Evolutionary conservation across 2,329 filamentous ascomycete genomes (phyloP).

Genomic region (Trichoderma guizhouense): DNA sequence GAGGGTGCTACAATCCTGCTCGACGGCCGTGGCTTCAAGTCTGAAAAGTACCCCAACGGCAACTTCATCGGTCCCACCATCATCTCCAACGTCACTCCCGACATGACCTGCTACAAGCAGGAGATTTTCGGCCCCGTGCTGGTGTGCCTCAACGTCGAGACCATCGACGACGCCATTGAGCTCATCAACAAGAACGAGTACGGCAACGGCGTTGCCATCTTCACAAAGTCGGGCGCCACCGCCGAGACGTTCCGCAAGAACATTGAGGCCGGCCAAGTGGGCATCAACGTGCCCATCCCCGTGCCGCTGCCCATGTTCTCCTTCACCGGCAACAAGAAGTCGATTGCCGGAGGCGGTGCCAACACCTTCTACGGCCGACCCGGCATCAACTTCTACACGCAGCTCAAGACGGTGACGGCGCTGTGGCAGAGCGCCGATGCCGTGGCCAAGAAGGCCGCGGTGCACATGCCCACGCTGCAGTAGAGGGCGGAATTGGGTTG

Average conservation of each 20-base stretch:
- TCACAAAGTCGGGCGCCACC: conserved; percentile 73
- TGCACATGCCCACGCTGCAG: conserved; percentile 69
- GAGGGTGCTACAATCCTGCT: conserved; percentile 81
- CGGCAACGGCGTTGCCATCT: conserved; percentile 82
- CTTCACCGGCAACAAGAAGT: conserved; percentile 81
- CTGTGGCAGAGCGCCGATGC: conserved; percentile 87
- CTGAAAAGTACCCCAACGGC: conserved; percentile 75
- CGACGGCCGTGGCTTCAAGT: conserved; percentile 72
- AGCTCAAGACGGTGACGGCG: conserved; percentile 95
- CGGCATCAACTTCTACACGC: conserved; percentile 91
- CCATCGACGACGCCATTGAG: conserved; percentile 74
- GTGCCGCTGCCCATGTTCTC: conserved; percentile 69
- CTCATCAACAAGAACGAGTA: conserved; percentile 85
- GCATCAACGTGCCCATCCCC: conserved; percentile 79
- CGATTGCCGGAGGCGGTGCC: conserved; percentile 83
- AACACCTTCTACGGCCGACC: conserved; percentile 95
- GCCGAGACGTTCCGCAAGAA: conserved; percentile 75
- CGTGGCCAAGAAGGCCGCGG: conserved; percentile 76
- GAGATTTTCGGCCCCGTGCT: conserved; percentile 85
- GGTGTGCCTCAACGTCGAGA: conserved; percentile 74
- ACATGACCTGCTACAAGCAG: conserved; percentile 81
- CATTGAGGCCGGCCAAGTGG: conserved; percentile 82
- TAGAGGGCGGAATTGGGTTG: neutral
- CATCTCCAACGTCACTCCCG: conserved; percentile 73
- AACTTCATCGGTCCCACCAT: conserved; percentile 85